These are phyloP conservation scores for Thraustochytrium sp. DNA, from an alignment of 352 stramenopile species.

Conservation along the genomic window DNA sequence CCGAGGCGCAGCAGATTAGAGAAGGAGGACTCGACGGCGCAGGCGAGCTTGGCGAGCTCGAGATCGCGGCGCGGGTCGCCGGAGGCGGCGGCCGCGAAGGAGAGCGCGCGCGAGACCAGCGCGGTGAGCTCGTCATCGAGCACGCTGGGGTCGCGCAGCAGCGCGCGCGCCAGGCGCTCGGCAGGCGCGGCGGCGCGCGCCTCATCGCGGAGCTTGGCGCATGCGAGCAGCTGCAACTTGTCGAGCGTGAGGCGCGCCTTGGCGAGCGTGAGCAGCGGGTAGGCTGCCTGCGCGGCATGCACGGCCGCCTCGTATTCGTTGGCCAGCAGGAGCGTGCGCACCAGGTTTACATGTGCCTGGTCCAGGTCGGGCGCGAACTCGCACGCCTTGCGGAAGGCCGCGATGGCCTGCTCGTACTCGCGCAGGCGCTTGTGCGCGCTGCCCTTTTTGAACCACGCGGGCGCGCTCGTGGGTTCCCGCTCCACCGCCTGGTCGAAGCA, in stretches of 20 bases:
- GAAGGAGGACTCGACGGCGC: constrained; percentile 4
- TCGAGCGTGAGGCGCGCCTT: neutral
- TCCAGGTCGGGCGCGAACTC: neutral
- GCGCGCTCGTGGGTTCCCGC: neutral
- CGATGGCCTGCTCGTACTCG: neutral
- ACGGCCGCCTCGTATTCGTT: neutral
- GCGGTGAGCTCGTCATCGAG: neutral
- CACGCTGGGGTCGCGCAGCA: neutral
- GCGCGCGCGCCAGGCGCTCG: neutral
- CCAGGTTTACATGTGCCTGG: constrained; percentile 1
- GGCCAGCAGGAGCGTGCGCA: neutral
- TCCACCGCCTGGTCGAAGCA: neutral
- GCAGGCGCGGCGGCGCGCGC: neutral
- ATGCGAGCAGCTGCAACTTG: neutral
- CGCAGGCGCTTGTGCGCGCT: neutral
- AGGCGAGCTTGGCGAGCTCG: neutral
- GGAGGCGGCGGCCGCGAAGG: neutral
- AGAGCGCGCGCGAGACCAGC: neutral
- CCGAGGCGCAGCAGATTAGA: neutral
- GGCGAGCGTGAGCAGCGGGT: neutral
- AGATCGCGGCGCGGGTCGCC: neutral
- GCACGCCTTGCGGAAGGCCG: neutral
- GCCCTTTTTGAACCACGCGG: constrained; percentile 21
- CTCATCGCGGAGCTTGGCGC: neutral
- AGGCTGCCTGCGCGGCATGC: neutral